phyloP scores from a whole-genome alignment of 192 early-diverging fungal genomes.

The Dissophora globulifera region DNA sequence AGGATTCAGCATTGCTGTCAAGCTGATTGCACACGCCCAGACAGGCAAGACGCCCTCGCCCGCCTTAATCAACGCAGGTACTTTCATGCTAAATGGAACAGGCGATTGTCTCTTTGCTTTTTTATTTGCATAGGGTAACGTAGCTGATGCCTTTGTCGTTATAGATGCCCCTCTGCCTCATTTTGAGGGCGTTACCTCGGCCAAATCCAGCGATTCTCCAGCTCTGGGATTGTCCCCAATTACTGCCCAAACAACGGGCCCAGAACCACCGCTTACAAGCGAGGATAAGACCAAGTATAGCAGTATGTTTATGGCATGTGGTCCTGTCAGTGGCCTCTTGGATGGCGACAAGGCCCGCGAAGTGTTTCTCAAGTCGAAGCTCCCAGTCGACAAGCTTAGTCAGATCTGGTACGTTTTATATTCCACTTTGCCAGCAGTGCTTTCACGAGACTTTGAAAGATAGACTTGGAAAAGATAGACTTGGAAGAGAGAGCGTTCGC shows the following conservation, averaged over 20 bases:
- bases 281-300: slow-evolving; percentile 50
- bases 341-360: slow-evolving; percentile 77
- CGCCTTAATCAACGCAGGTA: slow-evolving; percentile 63
- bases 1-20: slow-evolving; percentile 85
- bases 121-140: no score
- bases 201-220: slow-evolving; percentile 10
- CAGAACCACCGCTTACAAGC: slow-evolving; percentile 34
- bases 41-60: slow-evolving; percentile 69
- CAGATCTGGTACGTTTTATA: slow-evolving; percentile 77
- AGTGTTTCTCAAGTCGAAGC: slow-evolving; percentile 84
- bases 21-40: slow-evolving; percentile 90
- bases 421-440: not conserved
- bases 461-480: no score
- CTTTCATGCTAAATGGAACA: slow-evolving; percentile 12
- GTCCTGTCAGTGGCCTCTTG: slow-evolving; percentile 53
- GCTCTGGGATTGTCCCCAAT: slow-evolving; percentile 4
- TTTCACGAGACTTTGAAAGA: no score
- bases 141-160: not conserved
- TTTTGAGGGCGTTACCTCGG: slow-evolving; percentile 63
- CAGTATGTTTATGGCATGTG: slow-evolving; percentile 37
- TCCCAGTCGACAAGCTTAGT: slow-evolving; percentile 78
- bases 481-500: not conserved
- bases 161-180: slow-evolving; percentile 65
- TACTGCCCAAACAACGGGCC: slow-evolving; percentile 20
- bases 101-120: no score